Base-by-base conservation (phyloP, 305 asterid species). In the Fraxinus paxiana region DNA sequence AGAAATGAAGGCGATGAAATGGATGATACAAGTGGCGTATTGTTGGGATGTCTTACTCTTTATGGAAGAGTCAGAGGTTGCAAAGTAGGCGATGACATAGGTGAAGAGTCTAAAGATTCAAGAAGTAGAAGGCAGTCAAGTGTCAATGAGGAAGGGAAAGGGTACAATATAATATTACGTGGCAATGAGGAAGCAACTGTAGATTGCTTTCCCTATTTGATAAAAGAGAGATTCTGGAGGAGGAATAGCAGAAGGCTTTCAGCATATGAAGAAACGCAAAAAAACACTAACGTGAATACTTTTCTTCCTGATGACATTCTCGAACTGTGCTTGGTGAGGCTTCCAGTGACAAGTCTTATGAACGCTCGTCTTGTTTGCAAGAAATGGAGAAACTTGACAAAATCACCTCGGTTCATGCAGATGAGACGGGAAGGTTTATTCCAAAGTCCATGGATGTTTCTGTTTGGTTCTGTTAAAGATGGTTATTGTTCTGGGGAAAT, bases 31-130 rank as follows among this genome's bases (percentile, higher is more conserved):
- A 85, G 77, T 76, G 89, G 95, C 2, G 87, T 90, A 46, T 92
- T 97, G 15, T 79, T 92, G 85, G 88, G 93, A 81, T 93, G 99
- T 76, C 97, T 95, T 61, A 78, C 89, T 30, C 85, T 93, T 24
- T 92, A 91, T 26, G 88, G 93, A 17, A 87, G 97, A 83, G 97
- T 93, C 73, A 96, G 99, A 61, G 99, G 98, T 65, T 95, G 99
- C 91, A 92, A 89, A 89, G 98, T 95, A 38, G 91, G 95, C 73
- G 98, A 94, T 63, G 97, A 92, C 78, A 90, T 86, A 22, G 89
- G 92, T 4, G 98, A 91, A 72, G 97, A 92, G 65, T 76, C 79
- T 33, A 92, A 88, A 73, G 92, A 90, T 67, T 86, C 87, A 0
- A 79, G 89, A 9, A 85, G 84, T 76, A 82, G 97, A 83, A 91